Base-by-base conservation (phyloP, 176 grass and related monocot species). In the Avena atlantica region DNA sequence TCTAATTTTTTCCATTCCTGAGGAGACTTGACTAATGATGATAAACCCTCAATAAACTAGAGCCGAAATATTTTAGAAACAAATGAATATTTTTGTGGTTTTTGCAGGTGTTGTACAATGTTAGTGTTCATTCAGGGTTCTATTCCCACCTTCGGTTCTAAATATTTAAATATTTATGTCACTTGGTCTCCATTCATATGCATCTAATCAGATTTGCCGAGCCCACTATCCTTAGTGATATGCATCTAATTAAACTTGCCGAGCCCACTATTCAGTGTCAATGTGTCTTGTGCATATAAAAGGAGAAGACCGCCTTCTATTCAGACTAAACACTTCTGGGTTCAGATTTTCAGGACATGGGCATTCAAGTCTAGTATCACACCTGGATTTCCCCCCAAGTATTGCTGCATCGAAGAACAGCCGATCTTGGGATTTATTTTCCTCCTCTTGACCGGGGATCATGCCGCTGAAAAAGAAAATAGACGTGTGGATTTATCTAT, bases 281-380 rank as follows among this genome's bases (percentile, higher is more conserved):
- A 11, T 37, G 27, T 4, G 2, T 19, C 16, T 2, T 23, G 3
- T 17, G 21, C 21, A 58, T 21, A 20, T 36, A 61, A 8, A 69
- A 44, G 4, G 16, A 34, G 57, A 19, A 24, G 11, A 13, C 8
- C 2, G 23, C 49, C n/a, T 51, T 83, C 40, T 29, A 9, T 76
- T 85, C 49, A 76, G 58, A 69, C 5, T 51, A 51, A 61, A 61
- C 88, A 77, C 50, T 60, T 76, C 70, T 13, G 23, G 24, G 23
- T 82, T 77, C 40, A 21, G 62, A 72, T 12, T 50, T 24, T 49
- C 37, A 70, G 34, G 6, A n/a, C 9, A 16, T 63, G 55, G 8
- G 55, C 31, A 31, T 65, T 73, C 55, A 21, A 42, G 64, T 42
- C 23, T 13, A 84, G 6, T 23, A 42, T 37, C 52, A 40, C 19